Conservation (phyloP, 208 protist genomes). For the Angomonas ambiguus region DNA sequence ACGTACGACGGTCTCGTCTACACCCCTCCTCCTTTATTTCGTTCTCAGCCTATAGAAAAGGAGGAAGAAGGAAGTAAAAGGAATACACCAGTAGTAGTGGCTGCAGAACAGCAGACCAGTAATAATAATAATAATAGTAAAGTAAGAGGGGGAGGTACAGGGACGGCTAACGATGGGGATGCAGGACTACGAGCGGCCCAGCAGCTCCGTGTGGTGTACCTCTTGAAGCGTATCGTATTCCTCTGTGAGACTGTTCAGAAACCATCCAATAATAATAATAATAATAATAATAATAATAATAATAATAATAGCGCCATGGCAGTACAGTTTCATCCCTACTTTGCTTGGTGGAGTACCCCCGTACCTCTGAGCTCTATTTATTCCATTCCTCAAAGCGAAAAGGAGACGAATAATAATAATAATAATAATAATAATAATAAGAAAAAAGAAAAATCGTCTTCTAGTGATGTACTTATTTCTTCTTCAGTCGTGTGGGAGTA, state of each 20-base stretch:
- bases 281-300: constrained; percentile 4
- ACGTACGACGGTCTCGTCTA: neutral
- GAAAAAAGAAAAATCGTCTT: neutral
- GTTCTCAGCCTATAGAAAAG: too few species aligned
- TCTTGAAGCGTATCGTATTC: constrained; percentile 81
- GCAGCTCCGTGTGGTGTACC: constrained; percentile 70
- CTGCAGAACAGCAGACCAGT: too few species aligned
- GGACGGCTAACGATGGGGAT: constrained; percentile 19
- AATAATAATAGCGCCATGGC: neutral
- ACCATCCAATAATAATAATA: neutral
- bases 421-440: neutral
- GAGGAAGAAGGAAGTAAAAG: too few species aligned
- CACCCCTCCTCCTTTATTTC: too few species aligned
- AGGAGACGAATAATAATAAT: neutral
- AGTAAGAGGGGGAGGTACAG: too few species aligned
- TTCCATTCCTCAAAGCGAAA: too few species aligned
- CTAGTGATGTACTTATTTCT: too few species aligned
- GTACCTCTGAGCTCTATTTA: too few species aligned
- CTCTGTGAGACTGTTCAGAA: constrained; percentile 37
- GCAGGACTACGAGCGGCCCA: constrained; percentile 61
- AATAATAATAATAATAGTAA: constrained; percentile 1
- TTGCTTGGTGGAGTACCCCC: too few species aligned
- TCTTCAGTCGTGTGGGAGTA: constrained; percentile 37
- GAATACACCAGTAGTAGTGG: too few species aligned
- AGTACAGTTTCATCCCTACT: constrained; percentile 33